These are phyloP conservation scores for Coffea eugenioides DNA, from an alignment of 257 asterid genomes.

Conservation along the genomic window DNA sequence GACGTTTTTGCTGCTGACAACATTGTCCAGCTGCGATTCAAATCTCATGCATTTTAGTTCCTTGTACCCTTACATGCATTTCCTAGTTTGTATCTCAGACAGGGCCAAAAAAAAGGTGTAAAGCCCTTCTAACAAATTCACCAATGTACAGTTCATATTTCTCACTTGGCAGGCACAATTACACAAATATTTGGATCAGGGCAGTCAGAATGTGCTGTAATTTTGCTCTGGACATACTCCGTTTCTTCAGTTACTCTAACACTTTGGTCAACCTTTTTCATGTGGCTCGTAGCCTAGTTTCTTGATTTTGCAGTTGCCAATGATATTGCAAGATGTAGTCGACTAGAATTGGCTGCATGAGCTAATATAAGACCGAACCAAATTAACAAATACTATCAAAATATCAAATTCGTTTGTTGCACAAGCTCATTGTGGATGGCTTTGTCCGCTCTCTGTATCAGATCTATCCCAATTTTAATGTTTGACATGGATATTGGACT, in stretches of 20 bases:
- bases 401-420: too few relatives aligned
- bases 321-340: neutral
- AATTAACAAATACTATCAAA: too few relatives aligned
- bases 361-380: neutral
- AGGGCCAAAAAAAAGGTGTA: too few relatives aligned
- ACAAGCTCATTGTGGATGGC: too few relatives aligned
- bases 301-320: neutral
- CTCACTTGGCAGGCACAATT: constrained; percentile 12
- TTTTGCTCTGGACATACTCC: constrained; percentile 21
- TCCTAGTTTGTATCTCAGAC: too few relatives aligned
- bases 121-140: too few relatives aligned
- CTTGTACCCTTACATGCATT: neutral
- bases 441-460: too few relatives aligned
- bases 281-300: constrained; percentile 26
- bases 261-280: constrained; percentile 28
- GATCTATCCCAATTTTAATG: too few relatives aligned
- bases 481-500: too few relatives aligned
- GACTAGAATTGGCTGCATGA: neutral
- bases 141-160: too few relatives aligned
- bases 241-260: constrained; percentile 22
- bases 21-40: neutral
- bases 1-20: neutral
- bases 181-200: constrained; percentile 22
- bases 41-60: neutral
- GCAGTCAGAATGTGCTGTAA: constrained; percentile 24